phyloP scores from a whole-genome alignment of 192 early-diverging fungal species.

The Umbelopsis sp. region DNA sequence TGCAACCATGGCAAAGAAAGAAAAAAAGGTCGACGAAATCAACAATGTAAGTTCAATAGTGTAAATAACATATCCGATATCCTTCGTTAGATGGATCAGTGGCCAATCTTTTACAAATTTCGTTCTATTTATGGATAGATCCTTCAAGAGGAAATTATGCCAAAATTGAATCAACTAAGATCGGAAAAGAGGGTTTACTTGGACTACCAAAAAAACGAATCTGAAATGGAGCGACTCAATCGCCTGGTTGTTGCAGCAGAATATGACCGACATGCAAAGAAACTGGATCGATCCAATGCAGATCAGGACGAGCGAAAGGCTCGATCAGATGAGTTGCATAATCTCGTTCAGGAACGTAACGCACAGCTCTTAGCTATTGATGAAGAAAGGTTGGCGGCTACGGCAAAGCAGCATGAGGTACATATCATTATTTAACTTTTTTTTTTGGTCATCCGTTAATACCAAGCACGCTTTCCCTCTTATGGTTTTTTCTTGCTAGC shows the following conservation, averaged over 20 bases:
- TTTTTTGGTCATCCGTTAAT: neutral
- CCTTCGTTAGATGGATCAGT: neutral
- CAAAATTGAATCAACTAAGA: constrained; percentile 89
- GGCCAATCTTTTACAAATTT: neutral
- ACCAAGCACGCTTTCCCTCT: no score
- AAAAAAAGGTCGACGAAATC: constrained; percentile 93
- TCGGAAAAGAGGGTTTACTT: constrained; percentile 84
- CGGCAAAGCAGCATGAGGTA: constrained; percentile 29
- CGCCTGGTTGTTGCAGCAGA: constrained; percentile 85
- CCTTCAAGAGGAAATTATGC: constrained; percentile 86
- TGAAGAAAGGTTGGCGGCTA: constrained; percentile 48
- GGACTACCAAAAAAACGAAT: constrained; percentile 92
- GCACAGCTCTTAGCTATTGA: constrained; percentile 68
- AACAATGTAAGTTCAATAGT: constrained; percentile 46
- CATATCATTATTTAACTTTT: neutral
- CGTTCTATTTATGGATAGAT: constrained; percentile 45
- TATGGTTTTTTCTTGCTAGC: no score
- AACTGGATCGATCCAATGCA: constrained; percentile 32
- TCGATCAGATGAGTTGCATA: constrained; percentile 31
- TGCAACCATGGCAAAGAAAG: constrained; percentile 94
- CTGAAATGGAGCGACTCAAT: constrained; percentile 84
- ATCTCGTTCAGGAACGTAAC: constrained; percentile 54
- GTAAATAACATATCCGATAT: no score
- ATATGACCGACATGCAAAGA: constrained; percentile 70
- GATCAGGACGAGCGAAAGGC: constrained; percentile 41